Percentiles rank a stretch among this genome's conserved stretches.
These are phyloP conservation scores for Echinochloa phyllopogon DNA, from an alignment of 176 grass and related monocot genomes.

Conservation along the genomic window DNA sequence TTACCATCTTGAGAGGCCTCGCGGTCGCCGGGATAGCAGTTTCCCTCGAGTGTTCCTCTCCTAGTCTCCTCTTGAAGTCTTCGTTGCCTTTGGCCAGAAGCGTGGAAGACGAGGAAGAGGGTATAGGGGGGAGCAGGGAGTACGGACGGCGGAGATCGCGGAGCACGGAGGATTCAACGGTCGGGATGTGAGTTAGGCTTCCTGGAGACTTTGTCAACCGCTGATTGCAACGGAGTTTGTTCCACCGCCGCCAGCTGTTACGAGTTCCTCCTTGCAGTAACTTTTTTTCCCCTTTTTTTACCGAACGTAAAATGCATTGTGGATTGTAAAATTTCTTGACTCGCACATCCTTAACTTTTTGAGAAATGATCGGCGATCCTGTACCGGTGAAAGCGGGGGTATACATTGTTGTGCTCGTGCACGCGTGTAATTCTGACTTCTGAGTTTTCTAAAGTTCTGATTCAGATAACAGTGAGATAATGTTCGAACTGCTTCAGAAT, in stretches of 20 bases:
- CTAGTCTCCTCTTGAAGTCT: background rate
- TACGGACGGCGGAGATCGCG: constrained; percentile 35
- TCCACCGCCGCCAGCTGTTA: background rate
- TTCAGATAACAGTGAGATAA: background rate
- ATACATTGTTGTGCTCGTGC: background rate
- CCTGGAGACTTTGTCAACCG: background rate
- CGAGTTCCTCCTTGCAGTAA: background rate
- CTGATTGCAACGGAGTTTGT: background rate
- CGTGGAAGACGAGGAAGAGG: background rate
- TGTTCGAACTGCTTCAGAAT: background rate
- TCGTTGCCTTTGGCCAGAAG: constrained; percentile 3
- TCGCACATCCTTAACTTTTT: background rate
- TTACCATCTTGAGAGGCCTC: constrained; percentile 50
- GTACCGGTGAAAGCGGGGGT: too few relatives aligned
- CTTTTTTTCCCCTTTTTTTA: background rate
- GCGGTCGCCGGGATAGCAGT: constrained; percentile 26
- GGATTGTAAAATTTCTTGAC: background rate
- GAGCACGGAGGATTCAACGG: constrained; percentile 12
- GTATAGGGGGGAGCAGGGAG: background rate
- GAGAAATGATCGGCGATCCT: too few relatives aligned
- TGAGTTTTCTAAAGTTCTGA: background rate
- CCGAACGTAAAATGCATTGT: too few relatives aligned
- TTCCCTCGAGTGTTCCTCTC: background rate
- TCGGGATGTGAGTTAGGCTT: background rate
- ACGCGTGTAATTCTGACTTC: background rate